A percentile compares a stretch with the other conserved stretches of the same genome.
These are phyloP conservation scores for Bondarzewia mesenterica DNA, from an alignment of 1,284 basidiomycete genomes.

Conservation along the genomic window DNA sequence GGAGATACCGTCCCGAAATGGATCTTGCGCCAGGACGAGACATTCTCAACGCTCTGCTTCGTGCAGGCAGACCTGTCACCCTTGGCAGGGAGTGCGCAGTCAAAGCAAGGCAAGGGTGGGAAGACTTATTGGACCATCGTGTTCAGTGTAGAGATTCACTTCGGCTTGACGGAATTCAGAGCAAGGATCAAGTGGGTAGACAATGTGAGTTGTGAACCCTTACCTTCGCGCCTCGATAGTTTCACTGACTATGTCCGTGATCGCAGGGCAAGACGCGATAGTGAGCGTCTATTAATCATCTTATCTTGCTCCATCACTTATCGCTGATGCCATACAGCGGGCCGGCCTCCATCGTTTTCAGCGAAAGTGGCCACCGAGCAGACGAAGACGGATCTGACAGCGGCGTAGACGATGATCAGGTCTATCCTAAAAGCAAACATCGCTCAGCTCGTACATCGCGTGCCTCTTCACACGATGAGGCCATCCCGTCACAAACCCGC, in stretches of 20 bases:
- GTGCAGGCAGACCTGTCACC: conserved; percentile 70
- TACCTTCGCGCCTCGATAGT: conserved; percentile 1
- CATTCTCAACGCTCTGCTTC: conserved; percentile 68
- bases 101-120: conserved; percentile 53
- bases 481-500: conserved; percentile 10
- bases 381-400: conserved; percentile 55
- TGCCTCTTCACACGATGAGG: conserved; percentile 20
- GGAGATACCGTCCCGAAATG: conserved; percentile 60
- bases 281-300: conserved; percentile 29
- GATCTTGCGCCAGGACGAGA: conserved; percentile 59
- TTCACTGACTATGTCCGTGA: background rate
- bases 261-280: conserved; percentile 52
- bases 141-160: conserved; percentile 75
- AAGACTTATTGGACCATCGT: conserved; percentile 75
- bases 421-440: conserved; percentile 16
- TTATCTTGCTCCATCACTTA: background rate
- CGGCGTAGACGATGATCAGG: conserved; percentile 22
- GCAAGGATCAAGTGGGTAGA: conserved; percentile 77
- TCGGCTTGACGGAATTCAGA: conserved; percentile 71
- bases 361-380: conserved; percentile 62
- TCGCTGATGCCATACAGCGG: conserved; percentile 34
- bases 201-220: conserved; percentile 37
- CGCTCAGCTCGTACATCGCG: conserved; percentile 17
- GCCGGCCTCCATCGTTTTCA: conserved; percentile 72
- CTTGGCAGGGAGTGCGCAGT: conserved; percentile 55